Base-by-base conservation (phyloP, 176 grass and related monocot genomes). In the Oryza nivara region DNA sequence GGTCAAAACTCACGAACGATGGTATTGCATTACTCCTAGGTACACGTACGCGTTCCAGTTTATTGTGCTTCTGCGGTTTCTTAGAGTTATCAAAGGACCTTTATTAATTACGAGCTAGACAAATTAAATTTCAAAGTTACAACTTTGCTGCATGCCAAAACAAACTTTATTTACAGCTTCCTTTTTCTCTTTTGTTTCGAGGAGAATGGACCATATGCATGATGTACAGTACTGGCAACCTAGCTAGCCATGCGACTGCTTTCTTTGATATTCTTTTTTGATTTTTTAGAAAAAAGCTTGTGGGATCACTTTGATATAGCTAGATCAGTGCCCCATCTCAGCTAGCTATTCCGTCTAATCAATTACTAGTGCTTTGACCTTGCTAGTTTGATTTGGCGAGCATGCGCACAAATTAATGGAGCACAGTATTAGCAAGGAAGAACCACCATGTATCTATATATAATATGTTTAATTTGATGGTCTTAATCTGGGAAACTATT, bases 151-250 rank as follows among this genome's bases (percentile, higher is more conserved):
- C 23, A 23, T 49, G 14, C 45, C 15, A 16, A 74, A 74, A 74
- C 28, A 51, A 74, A 16, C 72, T 51, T 49, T 32, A 74, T 51
- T 73, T 73, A 17, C 44, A 16, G 25, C 48, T 23, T 3, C 72
- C 23, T 41, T 28, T 74, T 51, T 51, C 46, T 74, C 48, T 30
- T 74, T 32, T 49, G 22, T 52, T 28, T 15, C 22, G 16, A 30
- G 71, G 71, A 32, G 46, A 51, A 48, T 76, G 30, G 73, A 56
- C 49, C 30, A 22, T 75, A 22, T 41, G 73, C 56, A 61, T 61
- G 56, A 61, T 41, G 40, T 9, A 61, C 17, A 56, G 46, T 48
- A 35, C 16, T 12, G 9, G 68, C 32, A 17, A 73, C 2, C 34
- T 34, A 75, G 28, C 34, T 34, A 75, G 28, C 26, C 56, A 61